phyloP scores from a whole-genome alignment of 2,329 filamentous ascomycete genomes.

The Aspergillus eucalypticola region DNA sequence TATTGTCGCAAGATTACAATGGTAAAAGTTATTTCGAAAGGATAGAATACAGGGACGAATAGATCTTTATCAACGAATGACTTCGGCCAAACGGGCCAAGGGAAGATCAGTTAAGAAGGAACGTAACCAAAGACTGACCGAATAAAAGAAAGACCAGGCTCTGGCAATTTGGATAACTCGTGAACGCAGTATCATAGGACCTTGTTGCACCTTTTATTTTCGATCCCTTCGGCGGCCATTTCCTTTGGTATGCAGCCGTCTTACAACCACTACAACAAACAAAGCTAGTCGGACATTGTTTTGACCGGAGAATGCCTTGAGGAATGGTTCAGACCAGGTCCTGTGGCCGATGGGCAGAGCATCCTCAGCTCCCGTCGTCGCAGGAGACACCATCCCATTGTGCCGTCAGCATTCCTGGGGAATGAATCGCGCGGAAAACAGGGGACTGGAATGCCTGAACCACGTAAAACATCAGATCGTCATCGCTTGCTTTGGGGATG shows the following conservation, averaged over 20 bases:
- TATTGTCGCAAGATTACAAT: constrained; percentile 17
- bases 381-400: neutral
- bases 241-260: constrained; percentile 10
- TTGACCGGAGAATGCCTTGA: constrained; percentile 16
- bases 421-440: neutral
- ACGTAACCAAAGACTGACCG: constrained; percentile 11
- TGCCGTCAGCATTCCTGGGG: neutral
- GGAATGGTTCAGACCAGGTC: constrained; percentile 18
- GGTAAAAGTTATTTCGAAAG: neutral
- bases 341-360: neutral
- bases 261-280: constrained; percentile 13
- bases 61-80: constrained; percentile 16
- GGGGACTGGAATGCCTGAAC: neutral
- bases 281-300: constrained; percentile 9
- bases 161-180: neutral
- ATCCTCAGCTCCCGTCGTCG: neutral
- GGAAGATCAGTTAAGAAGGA: constrained; percentile 3
- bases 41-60: constrained; percentile 4
- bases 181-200: neutral
- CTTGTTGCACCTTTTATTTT: constrained; percentile 21
- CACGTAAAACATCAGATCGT: neutral
- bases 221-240: neutral
- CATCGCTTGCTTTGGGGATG: neutral
- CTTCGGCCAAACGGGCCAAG: constrained; percentile 11
- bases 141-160: neutral